phyloP scores from a whole-genome alignment of 108 stramenopile species.

The Conticribra guillardii region DNA sequence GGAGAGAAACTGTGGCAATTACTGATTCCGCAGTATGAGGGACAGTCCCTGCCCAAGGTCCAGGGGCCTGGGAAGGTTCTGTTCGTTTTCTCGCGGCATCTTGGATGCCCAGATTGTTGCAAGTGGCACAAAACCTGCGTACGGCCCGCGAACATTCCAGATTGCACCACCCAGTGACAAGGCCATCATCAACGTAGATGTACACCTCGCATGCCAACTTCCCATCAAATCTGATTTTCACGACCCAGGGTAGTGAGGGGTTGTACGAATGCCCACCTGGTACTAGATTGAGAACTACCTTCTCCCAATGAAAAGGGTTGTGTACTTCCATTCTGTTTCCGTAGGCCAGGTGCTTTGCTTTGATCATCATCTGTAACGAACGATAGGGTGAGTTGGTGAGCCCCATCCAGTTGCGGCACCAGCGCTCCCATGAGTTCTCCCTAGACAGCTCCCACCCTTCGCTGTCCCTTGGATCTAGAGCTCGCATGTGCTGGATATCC shows the following conservation, averaged over 20 bases:
- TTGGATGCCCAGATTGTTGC: neutral
- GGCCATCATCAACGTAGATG: slow-evolving; percentile 37
- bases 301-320: slow-evolving; percentile 33
- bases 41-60: slow-evolving; percentile 25
- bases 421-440: no score
- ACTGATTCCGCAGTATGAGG: neutral
- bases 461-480: no score
- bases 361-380: slow-evolving; percentile 12
- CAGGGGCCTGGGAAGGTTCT: slow-evolving; percentile 1
- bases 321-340: neutral
- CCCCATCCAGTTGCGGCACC: slow-evolving; percentile 50
- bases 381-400: slow-evolving; percentile 43
- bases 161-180: neutral
- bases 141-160: neutral
- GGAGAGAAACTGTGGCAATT: slow-evolving; percentile 11
- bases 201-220: slow-evolving; percentile 16
- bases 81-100: slow-evolving; percentile 16
- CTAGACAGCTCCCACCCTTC: no score
- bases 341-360: slow-evolving; percentile 14
- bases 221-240: slow-evolving; percentile 10
- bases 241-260: slow-evolving; percentile 23
- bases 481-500: slow-evolving; percentile 29
- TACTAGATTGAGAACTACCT: slow-evolving; percentile 7
- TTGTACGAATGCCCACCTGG: slow-evolving; percentile 14
- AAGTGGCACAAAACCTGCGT: neutral